phyloP scores from a whole-genome alignment of 2,329 filamentous ascomycete genomes.

The Biscogniauxia sp. region DNA sequence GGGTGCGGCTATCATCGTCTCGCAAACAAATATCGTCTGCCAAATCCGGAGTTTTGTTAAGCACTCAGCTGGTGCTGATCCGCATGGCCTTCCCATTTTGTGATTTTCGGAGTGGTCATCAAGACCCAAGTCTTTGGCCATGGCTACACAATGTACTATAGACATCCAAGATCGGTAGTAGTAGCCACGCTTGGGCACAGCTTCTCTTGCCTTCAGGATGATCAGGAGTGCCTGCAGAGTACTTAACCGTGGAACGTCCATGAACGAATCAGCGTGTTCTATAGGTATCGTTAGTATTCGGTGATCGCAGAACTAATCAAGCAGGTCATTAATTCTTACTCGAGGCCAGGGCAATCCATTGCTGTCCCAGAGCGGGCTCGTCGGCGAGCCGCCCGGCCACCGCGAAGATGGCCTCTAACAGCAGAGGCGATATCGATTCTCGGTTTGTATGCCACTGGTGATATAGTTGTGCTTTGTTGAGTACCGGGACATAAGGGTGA shows the following conservation, averaged over 20 bases:
- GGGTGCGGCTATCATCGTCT: slow-evolving; percentile 89
- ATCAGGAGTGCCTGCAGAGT: slow-evolving; percentile 89
- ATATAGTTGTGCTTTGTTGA: slow-evolving; percentile 80
- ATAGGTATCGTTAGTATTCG: slow-evolving; percentile 25
- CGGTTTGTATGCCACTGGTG: slow-evolving; percentile 85
- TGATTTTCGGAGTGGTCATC: slow-evolving; percentile 85
- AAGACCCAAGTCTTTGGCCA: slow-evolving; percentile 87
- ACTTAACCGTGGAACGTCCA: slow-evolving; percentile 85
- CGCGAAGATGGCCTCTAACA: slow-evolving; percentile 88
- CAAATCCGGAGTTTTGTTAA: slow-evolving; percentile 82
- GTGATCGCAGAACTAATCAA: not conserved
- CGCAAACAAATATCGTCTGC: slow-evolving; percentile 82
- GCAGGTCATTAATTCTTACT: slow-evolving; percentile 49
- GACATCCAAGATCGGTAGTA: slow-evolving; percentile 98
- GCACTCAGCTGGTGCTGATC: slow-evolving; percentile 70
- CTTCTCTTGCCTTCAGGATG: slow-evolving; percentile 85
- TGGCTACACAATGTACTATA: slow-evolving; percentile 84
- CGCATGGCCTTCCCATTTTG: slow-evolving; percentile 67
- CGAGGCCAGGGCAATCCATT: slow-evolving; percentile 88
- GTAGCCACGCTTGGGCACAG: slow-evolving; percentile 89
- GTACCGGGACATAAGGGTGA: slow-evolving; percentile 87
- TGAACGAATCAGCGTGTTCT: slow-evolving; percentile 91
- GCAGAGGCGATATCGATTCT: slow-evolving; percentile 80
- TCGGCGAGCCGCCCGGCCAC: slow-evolving; percentile 82
- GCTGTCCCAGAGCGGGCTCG: slow-evolving; percentile 78